Evolutionary conservation across 805 yeast species (phyloP).

Genomic region (Nakazawaea molendinolei): DNA sequence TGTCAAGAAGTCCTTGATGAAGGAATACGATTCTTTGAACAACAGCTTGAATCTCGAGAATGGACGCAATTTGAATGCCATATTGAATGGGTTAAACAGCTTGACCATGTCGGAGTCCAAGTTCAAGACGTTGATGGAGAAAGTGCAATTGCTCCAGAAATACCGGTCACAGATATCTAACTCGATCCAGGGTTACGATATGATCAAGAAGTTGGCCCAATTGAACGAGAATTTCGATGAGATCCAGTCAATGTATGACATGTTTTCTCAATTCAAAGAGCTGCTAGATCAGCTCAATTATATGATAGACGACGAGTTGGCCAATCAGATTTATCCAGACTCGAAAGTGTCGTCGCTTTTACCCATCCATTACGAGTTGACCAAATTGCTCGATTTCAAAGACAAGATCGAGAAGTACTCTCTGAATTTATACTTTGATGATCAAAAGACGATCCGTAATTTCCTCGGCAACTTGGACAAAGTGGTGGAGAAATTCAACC

Average conservation of each 20-base stretch:
- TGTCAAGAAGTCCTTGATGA: constrained; percentile 47
- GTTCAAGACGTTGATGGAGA: constrained; percentile 25
- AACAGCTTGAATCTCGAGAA: constrained; percentile 67
- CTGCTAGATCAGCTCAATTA: constrained; percentile 43
- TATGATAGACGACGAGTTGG: constrained; percentile 42
- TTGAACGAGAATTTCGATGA: constrained; percentile 68
- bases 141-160: constrained; percentile 32
- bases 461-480: constrained; percentile 38
- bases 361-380: constrained; percentile 62
- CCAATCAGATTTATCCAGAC: constrained; percentile 37
- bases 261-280: constrained; percentile 49
- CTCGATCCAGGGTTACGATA: constrained; percentile 59
- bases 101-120: constrained; percentile 35
- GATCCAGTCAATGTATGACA: constrained; percentile 57
- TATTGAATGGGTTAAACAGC: constrained; percentile 36
- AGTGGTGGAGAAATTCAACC: constrained; percentile 54
- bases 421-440: constrained; percentile 41
- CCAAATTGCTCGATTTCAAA: constrained; percentile 66
- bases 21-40: constrained; percentile 73
- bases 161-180: constrained; percentile 39
- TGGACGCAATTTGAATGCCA: constrained; percentile 53
- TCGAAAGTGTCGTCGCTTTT: constrained; percentile 49
- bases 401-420: constrained; percentile 67
- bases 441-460: constrained; percentile 55
- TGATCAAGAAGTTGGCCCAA: constrained; percentile 59